phyloP scores from a whole-genome alignment of 768 basidiomycete genomes.

The Lepiota brunneoincarnata region DNA sequence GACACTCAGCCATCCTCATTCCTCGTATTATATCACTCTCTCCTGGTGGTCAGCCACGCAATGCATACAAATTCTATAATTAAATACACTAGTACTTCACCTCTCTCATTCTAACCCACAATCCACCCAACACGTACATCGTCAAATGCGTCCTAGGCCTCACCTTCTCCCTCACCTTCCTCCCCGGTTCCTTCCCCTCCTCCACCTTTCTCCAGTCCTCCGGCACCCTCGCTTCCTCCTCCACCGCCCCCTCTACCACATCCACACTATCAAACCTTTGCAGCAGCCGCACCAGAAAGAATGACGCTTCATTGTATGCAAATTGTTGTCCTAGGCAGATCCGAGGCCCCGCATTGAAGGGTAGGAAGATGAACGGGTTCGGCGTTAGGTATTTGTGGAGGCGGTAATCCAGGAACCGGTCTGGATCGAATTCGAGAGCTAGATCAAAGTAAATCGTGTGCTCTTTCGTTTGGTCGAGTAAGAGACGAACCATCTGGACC shows the following conservation, averaged over 20 bases:
- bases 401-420: slow-evolving; percentile 62
- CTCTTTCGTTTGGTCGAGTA: background rate
- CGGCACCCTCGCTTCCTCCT: slow-evolving; percentile 29
- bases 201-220: slow-evolving; percentile 29
- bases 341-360: slow-evolving; percentile 50
- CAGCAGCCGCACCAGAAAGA: slow-evolving; percentile 44
- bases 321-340: slow-evolving; percentile 53
- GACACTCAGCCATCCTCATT: too few relatives aligned
- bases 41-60: too few relatives aligned
- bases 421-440: slow-evolving; percentile 62
- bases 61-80: background rate
- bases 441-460: background rate
- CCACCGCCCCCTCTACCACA: slow-evolving; percentile 37
- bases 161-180: slow-evolving; percentile 29
- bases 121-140: slow-evolving; percentile 38
- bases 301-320: slow-evolving; percentile 45
- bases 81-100: slow-evolving; percentile 7
- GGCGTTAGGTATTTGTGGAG: slow-evolving; percentile 50
- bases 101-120: slow-evolving; percentile 43
- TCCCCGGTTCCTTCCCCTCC: slow-evolving; percentile 22
- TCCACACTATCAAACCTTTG: slow-evolving; percentile 44
- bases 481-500: slow-evolving; percentile 54
- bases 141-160: slow-evolving; percentile 33
- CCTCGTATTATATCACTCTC: too few relatives aligned
- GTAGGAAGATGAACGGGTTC: slow-evolving; percentile 56